A percentile compares a stretch with the other conserved stretches of the same genome.
These are phyloP conservation scores for Solanum hybrid DNA, from an alignment of 305 asterid species.

Conservation along the genomic window DNA sequence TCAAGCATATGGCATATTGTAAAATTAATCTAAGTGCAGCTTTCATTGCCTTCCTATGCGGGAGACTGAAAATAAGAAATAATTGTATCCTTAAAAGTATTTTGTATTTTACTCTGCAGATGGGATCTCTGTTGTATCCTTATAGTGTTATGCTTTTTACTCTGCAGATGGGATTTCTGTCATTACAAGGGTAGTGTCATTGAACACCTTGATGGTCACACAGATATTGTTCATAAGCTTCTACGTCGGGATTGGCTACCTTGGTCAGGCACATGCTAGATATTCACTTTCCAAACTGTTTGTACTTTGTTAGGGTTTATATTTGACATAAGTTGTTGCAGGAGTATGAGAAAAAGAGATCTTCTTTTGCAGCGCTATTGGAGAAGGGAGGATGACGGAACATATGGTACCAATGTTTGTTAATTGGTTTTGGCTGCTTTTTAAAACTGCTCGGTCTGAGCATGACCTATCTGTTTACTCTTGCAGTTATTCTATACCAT, in stretches of 20 bases:
- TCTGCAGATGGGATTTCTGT: constrained; percentile 96
- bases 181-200: constrained; percentile 74
- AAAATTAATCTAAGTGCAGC: background rate
- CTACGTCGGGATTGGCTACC: constrained; percentile 79
- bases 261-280: constrained; percentile 46
- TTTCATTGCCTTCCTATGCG: background rate
- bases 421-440: background rate
- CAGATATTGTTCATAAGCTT: constrained; percentile 86
- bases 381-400: constrained; percentile 99
- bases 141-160: background rate
- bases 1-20: background rate
- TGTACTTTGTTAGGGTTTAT: background rate
- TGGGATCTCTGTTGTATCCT: constrained; percentile 72
- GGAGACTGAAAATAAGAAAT: background rate
- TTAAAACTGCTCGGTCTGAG: background rate
- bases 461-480: constrained; percentile 12
- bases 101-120: constrained; percentile 31
- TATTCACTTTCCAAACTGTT: constrained; percentile 5
- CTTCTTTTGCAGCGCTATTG: constrained; percentile 86
- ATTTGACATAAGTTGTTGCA: constrained; percentile 22
- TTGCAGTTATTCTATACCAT: constrained; percentile 93
- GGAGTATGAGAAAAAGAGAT: constrained; percentile 95
- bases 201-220: constrained; percentile 97
- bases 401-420: constrained; percentile 56
- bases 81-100: background rate